Evolutionary conservation across 306 rosid species (phyloP).

Genomic region (Castanopsis chinensis): DNA sequence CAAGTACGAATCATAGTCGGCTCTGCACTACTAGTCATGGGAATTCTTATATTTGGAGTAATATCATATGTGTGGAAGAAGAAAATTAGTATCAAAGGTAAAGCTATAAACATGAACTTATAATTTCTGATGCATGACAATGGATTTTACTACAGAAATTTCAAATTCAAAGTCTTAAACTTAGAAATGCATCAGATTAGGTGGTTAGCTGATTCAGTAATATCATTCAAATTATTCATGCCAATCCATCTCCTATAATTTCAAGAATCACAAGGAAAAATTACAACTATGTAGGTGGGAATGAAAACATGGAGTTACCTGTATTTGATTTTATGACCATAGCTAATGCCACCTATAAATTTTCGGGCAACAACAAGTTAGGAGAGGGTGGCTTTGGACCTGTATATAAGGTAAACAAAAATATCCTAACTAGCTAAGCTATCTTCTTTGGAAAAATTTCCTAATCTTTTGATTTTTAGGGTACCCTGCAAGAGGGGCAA

Average conservation of each 20-base stretch:
- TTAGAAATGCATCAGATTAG: neutral
- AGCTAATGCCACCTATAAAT: slow-evolving; percentile 38
- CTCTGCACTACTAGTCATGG: neutral
- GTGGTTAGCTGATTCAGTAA: neutral
- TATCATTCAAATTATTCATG: neutral
- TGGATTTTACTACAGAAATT: too few species aligned
- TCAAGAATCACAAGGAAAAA: neutral
- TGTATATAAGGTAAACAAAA: slow-evolving; percentile 46
- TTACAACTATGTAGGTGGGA: neutral
- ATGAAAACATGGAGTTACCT: slow-evolving; percentile 48
- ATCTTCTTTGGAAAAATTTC: neutral
- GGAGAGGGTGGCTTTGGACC: slow-evolving; percentile 74
- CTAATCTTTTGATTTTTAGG: slow-evolving; percentile 28
- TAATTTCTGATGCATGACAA: neutral
- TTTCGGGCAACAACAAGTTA: slow-evolving; percentile 43
- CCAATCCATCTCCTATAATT: neutral
- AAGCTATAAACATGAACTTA: neutral
- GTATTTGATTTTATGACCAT: slow-evolving; percentile 35
- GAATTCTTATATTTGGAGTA: neutral
- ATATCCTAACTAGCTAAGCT: neutral
- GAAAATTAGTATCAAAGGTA: neutral
- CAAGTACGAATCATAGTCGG: neutral
- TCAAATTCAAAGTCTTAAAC: too few species aligned
- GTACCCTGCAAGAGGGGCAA: slow-evolving; percentile 39
- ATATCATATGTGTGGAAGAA: neutral